Evolutionary conservation across 192 early-diverging fungal species (phyloP).

Genomic region (Dispira simplex): DNA sequence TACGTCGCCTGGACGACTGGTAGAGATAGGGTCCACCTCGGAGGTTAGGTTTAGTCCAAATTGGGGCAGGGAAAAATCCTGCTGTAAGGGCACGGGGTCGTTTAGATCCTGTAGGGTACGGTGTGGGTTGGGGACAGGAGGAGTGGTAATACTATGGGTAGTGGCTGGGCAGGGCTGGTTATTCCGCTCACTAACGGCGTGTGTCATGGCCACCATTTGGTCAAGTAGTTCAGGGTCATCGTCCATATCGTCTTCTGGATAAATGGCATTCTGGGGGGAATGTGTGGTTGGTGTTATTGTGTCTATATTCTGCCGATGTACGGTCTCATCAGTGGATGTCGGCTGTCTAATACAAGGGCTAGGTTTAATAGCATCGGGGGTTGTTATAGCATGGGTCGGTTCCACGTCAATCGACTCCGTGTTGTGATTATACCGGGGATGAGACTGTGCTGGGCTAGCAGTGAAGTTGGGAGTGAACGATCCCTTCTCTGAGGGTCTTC

Average conservation of each 20-base stretch:
- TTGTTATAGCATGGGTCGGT: too few relatives aligned
- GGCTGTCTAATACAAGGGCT: too few relatives aligned
- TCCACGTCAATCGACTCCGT: too few relatives aligned
- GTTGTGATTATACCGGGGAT: too few relatives aligned
- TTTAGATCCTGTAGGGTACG: neutral
- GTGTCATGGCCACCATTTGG: conserved; percentile 5
- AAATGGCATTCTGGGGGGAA: too few relatives aligned
- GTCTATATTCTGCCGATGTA: too few relatives aligned
- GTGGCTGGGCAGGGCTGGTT: conserved; percentile 10
- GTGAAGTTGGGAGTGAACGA: too few relatives aligned
- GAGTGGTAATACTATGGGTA: neutral
- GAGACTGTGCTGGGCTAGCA: too few relatives aligned
- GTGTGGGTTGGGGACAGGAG: neutral
- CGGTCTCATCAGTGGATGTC: too few relatives aligned
- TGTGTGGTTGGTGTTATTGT: too few relatives aligned
- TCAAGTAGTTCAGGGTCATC: conserved; percentile 9
- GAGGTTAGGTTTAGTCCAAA: neutral
- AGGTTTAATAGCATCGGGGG: too few relatives aligned
- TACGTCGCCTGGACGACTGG: neutral
- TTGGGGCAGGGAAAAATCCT: conserved; percentile 2
- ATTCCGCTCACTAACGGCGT: neutral
- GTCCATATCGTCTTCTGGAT: neutral
- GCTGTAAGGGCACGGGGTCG: conserved; percentile 6
- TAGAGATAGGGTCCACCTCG: neutral
- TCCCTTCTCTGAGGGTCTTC: too few relatives aligned